These are phyloP conservation scores for Flaveria linearis DNA, from an alignment of 129 eudicot genomes.

Conservation along the genomic window DNA sequence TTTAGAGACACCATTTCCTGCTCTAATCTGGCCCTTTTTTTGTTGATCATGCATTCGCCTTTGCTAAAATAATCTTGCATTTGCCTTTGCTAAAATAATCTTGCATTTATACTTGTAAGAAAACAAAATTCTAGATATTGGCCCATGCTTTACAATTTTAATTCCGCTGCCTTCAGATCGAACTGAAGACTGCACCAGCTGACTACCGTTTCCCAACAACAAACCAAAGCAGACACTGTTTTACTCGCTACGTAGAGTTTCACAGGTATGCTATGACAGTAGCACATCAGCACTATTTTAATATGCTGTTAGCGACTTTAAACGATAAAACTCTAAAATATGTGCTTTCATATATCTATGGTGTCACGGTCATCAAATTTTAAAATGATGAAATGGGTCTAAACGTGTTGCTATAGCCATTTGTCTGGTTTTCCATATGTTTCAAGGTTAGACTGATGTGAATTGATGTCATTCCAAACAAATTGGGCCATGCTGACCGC, in stretches of 20 bases:
- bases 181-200: slow-evolving; percentile 86
- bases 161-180: slow-evolving; percentile 47
- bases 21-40: not conserved
- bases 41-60: not conserved
- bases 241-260: slow-evolving; percentile 87
- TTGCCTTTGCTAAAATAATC: not conserved
- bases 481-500: not conserved
- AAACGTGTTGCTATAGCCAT: not conserved
- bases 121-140: not conserved
- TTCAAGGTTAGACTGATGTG: not conserved
- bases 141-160: not conserved
- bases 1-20: not conserved
- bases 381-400: not conserved
- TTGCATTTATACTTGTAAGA: not conserved
- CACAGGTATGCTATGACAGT: slow-evolving; percentile 53
- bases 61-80: not conserved
- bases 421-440: not conserved
- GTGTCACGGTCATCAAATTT: not conserved
- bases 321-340: not conserved
- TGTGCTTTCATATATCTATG: not conserved
- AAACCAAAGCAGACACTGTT: slow-evolving; percentile 84
- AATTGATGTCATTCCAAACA: not conserved
- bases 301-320: not conserved
- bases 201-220: slow-evolving; percentile 93
- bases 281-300: not conserved